Percentiles rank a stretch among this genome's conserved stretches.
Conservation (phyloP, 768 basidiomycete species). For the Phylloporus rhodoxanthus region DNA sequence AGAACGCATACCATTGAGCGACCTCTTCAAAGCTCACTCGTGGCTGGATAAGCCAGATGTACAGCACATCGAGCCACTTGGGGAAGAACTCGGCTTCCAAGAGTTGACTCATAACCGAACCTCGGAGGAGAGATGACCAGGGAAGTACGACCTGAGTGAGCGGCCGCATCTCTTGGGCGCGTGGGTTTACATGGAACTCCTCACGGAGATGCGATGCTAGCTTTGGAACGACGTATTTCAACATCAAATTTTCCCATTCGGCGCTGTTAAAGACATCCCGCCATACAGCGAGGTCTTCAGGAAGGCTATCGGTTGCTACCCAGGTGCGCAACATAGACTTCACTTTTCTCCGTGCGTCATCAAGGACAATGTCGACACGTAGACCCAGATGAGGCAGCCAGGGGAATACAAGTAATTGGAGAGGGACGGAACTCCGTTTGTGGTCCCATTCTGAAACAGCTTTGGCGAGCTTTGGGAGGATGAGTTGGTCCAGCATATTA, state of each 20-base stretch:
- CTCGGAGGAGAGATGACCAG: slow-evolving; percentile 72
- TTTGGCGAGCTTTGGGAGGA: slow-evolving; percentile 86
- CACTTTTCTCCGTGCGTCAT: slow-evolving; percentile 81
- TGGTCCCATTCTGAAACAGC: slow-evolving; percentile 81
- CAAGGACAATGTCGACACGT: slow-evolving; percentile 77
- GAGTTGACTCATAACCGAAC: slow-evolving; percentile 74
- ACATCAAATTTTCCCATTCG: slow-evolving; percentile 89
- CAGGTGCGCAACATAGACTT: slow-evolving; percentile 73
- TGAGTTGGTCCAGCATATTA: slow-evolving; percentile 92
- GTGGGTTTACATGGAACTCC: slow-evolving; percentile 86
- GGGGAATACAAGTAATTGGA: slow-evolving; percentile 86
- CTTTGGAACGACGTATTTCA: slow-evolving; percentile 91
- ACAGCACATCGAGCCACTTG: slow-evolving; percentile 89
- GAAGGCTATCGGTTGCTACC: slow-evolving; percentile 65
- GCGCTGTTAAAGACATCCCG: slow-evolving; percentile 71
- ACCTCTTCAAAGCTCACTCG: slow-evolving; percentile 87
- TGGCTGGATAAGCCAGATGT: slow-evolving; percentile 91
- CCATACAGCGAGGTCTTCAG: slow-evolving; percentile 76
- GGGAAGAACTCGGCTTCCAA: slow-evolving; percentile 93
- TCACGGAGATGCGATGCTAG: slow-evolving; percentile 76
- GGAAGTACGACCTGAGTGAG: slow-evolving; percentile 61
- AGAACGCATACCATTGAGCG: slow-evolving; percentile 86
- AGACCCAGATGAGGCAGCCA: slow-evolving; percentile 90
- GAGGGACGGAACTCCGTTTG: slow-evolving; percentile 47
- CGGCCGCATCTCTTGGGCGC: slow-evolving; percentile 81